Percentiles rank a stretch among this genome's conserved stretches.
phyloP scores from a whole-genome alignment of 495 filamentous ascomycete genomes.

The Lophiotrema nucula region DNA sequence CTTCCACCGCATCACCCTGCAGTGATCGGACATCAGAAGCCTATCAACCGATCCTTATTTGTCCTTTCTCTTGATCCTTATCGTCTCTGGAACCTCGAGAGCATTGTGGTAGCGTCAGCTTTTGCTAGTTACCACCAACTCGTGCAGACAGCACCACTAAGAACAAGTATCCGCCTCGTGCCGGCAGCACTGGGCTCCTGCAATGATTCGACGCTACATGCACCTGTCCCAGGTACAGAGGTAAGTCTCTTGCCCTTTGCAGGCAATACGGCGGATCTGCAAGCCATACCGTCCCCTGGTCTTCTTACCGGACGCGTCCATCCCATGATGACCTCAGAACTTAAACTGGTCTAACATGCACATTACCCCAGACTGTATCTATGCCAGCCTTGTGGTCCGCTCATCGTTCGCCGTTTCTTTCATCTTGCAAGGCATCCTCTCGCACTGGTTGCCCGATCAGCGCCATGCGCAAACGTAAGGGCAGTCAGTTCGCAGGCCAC shows the following conservation, averaged over 20 bases:
- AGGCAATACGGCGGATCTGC: slow-evolving; percentile 21
- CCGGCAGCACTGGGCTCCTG: neutral
- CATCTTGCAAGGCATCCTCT: slow-evolving; percentile 1
- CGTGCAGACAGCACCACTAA: no score
- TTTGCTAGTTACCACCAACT: no score
- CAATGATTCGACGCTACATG: neutral
- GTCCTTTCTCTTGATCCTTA: no score
- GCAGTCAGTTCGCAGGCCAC: no score
- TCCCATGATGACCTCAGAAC: slow-evolving; percentile 24
- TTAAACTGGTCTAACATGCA: slow-evolving; percentile 19
- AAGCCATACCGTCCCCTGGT: slow-evolving; percentile 5
- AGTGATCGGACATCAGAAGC: no score
- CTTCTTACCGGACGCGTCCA: slow-evolving; percentile 2
- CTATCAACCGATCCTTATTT: no score
- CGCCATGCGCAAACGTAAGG: no score
- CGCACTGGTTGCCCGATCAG: slow-evolving; percentile 1
- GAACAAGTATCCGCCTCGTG: neutral
- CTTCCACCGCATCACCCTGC: no score
- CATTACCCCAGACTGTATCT: slow-evolving; percentile 9
- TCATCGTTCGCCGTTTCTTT: neutral
- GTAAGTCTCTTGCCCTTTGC: slow-evolving; percentile 14
- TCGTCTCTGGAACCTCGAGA: no score
- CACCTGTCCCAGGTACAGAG: neutral
- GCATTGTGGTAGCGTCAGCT: no score
- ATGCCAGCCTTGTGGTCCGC: neutral